Evolutionary conservation across 352 stramenopile genomes (phyloP).

Genomic region (Aphanomyces cochlioides): DNA sequence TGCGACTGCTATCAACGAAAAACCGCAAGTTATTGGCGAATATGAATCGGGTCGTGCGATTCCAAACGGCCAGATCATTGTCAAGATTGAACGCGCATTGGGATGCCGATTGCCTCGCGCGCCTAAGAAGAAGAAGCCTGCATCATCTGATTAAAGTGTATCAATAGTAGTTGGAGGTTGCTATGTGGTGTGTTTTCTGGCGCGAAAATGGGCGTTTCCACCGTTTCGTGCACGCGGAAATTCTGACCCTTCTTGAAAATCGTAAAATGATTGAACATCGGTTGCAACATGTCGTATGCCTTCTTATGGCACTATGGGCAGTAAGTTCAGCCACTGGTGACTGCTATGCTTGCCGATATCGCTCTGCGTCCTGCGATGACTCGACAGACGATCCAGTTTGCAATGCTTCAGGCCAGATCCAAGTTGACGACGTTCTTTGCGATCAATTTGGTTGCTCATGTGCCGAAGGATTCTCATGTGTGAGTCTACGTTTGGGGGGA

Average conservation of each 20-base stretch:
- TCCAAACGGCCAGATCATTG: conserved; percentile 96
- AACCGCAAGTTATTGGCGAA: conserved; percentile 95
- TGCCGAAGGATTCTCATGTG: conserved; percentile 47
- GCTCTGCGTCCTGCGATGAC: conserved; percentile 3
- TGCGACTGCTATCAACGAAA: conserved; percentile 93
- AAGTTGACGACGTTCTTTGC: conserved; percentile 82
- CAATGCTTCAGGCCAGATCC: conserved; percentile 48
- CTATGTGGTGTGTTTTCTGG: not conserved
- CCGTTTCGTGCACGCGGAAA: not conserved
- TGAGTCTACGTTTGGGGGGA: conserved; percentile 63
- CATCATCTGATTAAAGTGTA: conserved; percentile 28
- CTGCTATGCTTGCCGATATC: not conserved
- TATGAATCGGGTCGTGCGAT: conserved; percentile 98
- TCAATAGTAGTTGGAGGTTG: conserved; percentile 14
- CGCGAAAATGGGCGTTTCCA: not conserved
- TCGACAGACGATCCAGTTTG: conserved; percentile 42
- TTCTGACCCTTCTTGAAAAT: not conserved
- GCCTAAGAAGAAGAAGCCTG: conserved; percentile 49
- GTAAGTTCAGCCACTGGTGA: not conserved
- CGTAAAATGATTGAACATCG: not conserved
- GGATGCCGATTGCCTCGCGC: conserved; percentile 81
- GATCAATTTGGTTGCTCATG: conserved; percentile 57
- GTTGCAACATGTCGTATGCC: not conserved
- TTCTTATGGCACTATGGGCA: not conserved
- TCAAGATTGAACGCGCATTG: conserved; percentile 94